Evolutionary conservation across 2,329 filamentous ascomycete genomes (phyloP), one percentile per base, ranked within the genome.

Genomic region (Aspergillus nomiae): DNA sequence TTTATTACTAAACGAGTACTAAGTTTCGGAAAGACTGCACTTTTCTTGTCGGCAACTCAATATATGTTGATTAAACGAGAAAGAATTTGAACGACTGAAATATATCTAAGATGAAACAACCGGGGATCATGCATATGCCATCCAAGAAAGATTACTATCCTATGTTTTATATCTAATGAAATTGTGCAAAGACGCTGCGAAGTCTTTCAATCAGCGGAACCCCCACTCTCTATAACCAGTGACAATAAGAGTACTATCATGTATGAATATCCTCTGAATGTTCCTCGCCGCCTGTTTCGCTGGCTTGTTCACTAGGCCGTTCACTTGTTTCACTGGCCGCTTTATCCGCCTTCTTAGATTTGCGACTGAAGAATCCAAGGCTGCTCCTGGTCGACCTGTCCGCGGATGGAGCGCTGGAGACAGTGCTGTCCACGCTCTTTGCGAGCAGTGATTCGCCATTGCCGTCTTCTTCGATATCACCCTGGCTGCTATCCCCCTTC

Each of bases 351-450:
- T 78, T 81, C 65, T 77, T 80, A 19, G 77, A 78, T 71, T 82
- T 84, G 59, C 82, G 77, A 65, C 79, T 79, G 58, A 84, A 83
- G 67, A 82, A 81, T 30, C 78, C 79, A 19, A 83, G 72, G 58
- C 80, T 81, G 59, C 77, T 78, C 59, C 81, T 75, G 30, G 72
- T 80, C 9, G 74, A 77, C 62, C 77, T 79, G 62, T 82, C 81
- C 6, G 74, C 76, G 19, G 80, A 80, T n/a, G 75, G 73, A 7
- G 72, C 75, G 65, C 77, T 80, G 24, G 75, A 80, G 54, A 74
- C 67, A 16, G 74, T 73, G 62, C 78, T 82, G 41, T 82, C 80
- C 30, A 80, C 64, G 55, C 79, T 81, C 66, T 79, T 81, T 6
- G 77, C 79, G 30, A 81, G 75, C 58, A 78, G 76, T 16, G 76